phyloP scores from a whole-genome alignment of 768 basidiomycete genomes.

The Cystoderma amianthinum region DNA sequence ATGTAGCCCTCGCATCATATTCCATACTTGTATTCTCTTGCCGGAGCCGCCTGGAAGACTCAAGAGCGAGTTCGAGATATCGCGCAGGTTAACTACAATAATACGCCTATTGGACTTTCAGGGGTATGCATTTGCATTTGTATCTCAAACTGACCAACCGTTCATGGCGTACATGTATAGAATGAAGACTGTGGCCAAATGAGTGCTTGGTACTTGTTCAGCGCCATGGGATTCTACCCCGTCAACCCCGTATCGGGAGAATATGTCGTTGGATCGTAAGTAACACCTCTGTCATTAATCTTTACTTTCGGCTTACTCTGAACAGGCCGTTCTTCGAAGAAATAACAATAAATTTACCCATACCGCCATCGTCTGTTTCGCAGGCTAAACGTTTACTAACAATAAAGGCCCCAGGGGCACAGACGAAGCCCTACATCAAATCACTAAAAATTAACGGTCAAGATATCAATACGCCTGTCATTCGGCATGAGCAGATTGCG shows the following conservation, averaged over 20 bases:
- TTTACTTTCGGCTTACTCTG: neutral
- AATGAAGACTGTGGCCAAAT: slow-evolving; percentile 91
- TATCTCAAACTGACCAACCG: neutral
- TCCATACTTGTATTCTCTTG: slow-evolving; percentile 73
- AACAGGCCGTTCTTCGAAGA: slow-evolving; percentile 44
- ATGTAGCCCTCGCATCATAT: slow-evolving; percentile 78
- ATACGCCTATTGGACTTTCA: slow-evolving; percentile 61
- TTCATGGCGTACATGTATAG: slow-evolving; percentile 21
- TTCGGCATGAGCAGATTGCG: slow-evolving; percentile 56
- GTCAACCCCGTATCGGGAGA: slow-evolving; percentile 74
- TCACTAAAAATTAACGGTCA: slow-evolving; percentile 51
- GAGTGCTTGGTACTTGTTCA: slow-evolving; percentile 86
- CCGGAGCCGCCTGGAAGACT: slow-evolving; percentile 62
- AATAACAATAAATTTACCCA: slow-evolving; percentile 50
- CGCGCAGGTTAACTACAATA: slow-evolving; percentile 57
- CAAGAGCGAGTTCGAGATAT: slow-evolving; percentile 70
- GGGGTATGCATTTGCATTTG: slow-evolving; percentile 34
- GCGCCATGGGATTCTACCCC: slow-evolving; percentile 78
- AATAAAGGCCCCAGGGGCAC: slow-evolving; percentile 52
- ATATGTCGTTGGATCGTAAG: slow-evolving; percentile 72
- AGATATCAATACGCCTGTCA: slow-evolving; percentile 33
- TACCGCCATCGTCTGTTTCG: slow-evolving; percentile 10
- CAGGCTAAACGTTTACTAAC: slow-evolving; percentile 26
- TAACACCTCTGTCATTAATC: slow-evolving; percentile 5
- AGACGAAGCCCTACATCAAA: slow-evolving; percentile 53